Conservation (phyloP, 495 filamentous ascomycete species). For the Penicillium roqueforti region DNA sequence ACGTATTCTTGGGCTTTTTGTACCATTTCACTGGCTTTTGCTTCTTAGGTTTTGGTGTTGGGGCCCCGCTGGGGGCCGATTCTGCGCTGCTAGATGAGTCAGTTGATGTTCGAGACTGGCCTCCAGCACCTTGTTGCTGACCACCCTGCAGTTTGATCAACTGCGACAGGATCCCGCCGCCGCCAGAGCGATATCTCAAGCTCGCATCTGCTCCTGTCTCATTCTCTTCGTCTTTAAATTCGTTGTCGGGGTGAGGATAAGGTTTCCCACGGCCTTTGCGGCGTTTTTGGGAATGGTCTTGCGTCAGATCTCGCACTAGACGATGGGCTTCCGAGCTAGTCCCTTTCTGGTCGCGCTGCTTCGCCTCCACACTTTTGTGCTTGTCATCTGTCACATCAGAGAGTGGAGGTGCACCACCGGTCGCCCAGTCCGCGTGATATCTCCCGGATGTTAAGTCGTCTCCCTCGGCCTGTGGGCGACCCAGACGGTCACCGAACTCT, state of each 20-base stretch:
- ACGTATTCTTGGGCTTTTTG: constrained; percentile 28
- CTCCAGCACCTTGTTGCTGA: constrained; percentile 4
- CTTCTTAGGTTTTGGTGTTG: constrained; percentile 22
- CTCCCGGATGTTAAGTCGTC: constrained; percentile 24
- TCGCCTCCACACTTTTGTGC: constrained; percentile 29
- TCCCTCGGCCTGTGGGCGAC: constrained; percentile 20
- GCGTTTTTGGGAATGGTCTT: constrained; percentile 24
- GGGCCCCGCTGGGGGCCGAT: background rate
- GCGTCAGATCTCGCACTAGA: constrained; percentile 32
- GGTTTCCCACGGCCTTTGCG: constrained; percentile 20
- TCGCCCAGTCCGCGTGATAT: constrained; percentile 28
- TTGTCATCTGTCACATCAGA: constrained; percentile 33
- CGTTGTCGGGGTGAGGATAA: constrained; percentile 14
- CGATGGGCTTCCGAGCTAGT: constrained; percentile 28
- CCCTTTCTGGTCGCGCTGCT: constrained; percentile 15
- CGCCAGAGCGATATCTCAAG: constrained; percentile 24
- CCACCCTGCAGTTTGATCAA: constrained; percentile 23
- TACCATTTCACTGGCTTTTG: constrained; percentile 32
- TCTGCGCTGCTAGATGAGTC: constrained; percentile 10
- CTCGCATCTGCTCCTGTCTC: constrained; percentile 15
- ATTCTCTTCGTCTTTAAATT: constrained; percentile 12
- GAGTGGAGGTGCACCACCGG: constrained; percentile 22
- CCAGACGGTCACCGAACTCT: constrained; percentile 12
- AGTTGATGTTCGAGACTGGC: constrained; percentile 11
- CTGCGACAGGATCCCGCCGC: constrained; percentile 35